Base-by-base conservation (phyloP, 805 yeast species). In the Candida maesae region DNA sequence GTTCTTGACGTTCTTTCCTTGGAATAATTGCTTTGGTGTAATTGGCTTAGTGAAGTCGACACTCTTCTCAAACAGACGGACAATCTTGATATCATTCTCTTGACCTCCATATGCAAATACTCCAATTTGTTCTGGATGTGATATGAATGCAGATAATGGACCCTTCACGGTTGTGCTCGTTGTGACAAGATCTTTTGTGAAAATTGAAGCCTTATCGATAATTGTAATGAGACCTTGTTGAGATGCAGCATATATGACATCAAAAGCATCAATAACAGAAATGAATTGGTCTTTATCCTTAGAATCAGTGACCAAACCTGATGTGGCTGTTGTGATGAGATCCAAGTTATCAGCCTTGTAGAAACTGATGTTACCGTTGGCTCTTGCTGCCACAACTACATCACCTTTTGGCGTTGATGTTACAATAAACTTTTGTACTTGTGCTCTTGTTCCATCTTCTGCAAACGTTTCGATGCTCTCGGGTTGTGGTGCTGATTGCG, bases 51-150 rank as follows among this genome's bases (percentile, higher is more conserved):
- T 29, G 15, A 61, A 59, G n/a, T 60, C 39, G 1, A 44, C 37
- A 4, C 43, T 26, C 8, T 15, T 30, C 3, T 32, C 19, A 21
- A 46, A 41, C 12, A 42, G 36, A 20, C 47, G 44, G 9, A 74
- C 59, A 16, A 81, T 63, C 38, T 74, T 75, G 5, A 85, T 64
- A 58, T 86, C 90, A 44, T 79, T 79, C 52, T 89, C 95, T 55
- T 86, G 78, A 21, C 98, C 99, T 26, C 97, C 97, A 53, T 68
- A 76, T 1, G 93, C 95, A 61, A 84, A 78, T 2, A 79, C 59
- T 17, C 76, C 74, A 7, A 60, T 58, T 16, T 67, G 70, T 13
- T 59, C 53, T 4, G 79, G 81, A 52, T 78, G 78, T 24, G 64
- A 59, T 11, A 61, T 58, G 55, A 74, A 75, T 27, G 78, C 60